Percentiles rank a stretch among this genome's conserved stretches.
phyloP scores from a whole-genome alignment of 225 moss, liverwort and hornwort genomes.

The Takakia lepidozioides region DNA sequence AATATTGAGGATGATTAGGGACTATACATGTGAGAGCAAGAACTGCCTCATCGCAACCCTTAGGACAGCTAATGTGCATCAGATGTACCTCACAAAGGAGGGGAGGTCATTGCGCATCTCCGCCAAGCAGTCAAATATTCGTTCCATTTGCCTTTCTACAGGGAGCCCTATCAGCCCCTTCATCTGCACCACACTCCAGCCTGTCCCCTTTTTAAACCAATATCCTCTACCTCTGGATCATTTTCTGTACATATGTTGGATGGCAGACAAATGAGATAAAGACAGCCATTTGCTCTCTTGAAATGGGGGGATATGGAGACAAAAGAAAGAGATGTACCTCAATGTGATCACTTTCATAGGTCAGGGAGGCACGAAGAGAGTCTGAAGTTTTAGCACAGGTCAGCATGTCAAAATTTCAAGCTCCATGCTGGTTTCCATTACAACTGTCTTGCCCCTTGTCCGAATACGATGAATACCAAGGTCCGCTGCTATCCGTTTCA shows the following conservation, averaged over 20 bases:
- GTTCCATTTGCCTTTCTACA: conserved; percentile 75
- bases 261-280: too few species aligned
- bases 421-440: conserved; percentile 83
- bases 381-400: conserved; percentile 43
- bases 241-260: too few species aligned
- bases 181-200: conserved; percentile 28
- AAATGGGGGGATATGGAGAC: not conserved
- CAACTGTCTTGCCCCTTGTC: conserved; percentile 58
- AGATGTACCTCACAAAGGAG: conserved; percentile 82
- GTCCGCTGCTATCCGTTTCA: conserved; percentile 77
- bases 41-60: too few species aligned
- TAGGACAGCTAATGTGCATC: too few species aligned
- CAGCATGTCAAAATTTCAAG: conserved; percentile 79
- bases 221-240: too few species aligned
- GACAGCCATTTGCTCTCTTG: too few species aligned
- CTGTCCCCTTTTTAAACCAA: too few species aligned
- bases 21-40: too few species aligned
- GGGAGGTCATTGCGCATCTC: conserved; percentile 84
- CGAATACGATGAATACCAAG: conserved; percentile 86
- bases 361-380: conserved; percentile 52
- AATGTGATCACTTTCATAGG: conserved; percentile 50
- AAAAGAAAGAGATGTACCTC: conserved; percentile 38
- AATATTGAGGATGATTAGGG: too few species aligned
- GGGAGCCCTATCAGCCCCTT: conserved; percentile 83
- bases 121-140: conserved; percentile 74